Evolutionary conservation across 2,329 filamentous ascomycete genomes (phyloP).

Genomic region (Cladosporium colombiae): DNA sequence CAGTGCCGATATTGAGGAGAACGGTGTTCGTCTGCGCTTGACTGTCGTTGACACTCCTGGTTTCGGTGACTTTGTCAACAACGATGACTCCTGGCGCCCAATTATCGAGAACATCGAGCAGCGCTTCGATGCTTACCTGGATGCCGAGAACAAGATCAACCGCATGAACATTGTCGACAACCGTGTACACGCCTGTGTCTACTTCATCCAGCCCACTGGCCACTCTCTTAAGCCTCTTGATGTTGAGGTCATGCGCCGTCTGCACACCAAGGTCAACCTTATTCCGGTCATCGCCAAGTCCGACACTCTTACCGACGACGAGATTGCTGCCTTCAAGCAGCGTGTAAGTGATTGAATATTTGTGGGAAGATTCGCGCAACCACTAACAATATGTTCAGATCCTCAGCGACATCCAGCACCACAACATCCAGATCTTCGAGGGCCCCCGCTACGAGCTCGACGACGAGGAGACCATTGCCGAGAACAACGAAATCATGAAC

Average conservation of each 20-base stretch:
- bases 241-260: slow-evolving; percentile 98
- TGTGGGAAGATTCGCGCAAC: background rate
- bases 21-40: slow-evolving; percentile 90
- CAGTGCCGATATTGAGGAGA: slow-evolving; percentile 81
- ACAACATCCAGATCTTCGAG: slow-evolving; percentile 98
- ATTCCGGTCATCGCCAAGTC: slow-evolving; percentile 99
- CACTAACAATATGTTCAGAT: slow-evolving; percentile 62
- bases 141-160: slow-evolving; percentile 99
- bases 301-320: slow-evolving; percentile 95
- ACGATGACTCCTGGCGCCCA: slow-evolving; percentile 98
- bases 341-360: slow-evolving; percentile 66
- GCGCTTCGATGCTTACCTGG: slow-evolving; percentile 95
- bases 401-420: slow-evolving; percentile 91
- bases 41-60: slow-evolving; percentile 98
- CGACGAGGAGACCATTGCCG: slow-evolving; percentile 98
- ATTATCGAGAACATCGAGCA: slow-evolving; percentile 99
- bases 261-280: slow-evolving; percentile 99
- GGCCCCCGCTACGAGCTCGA: slow-evolving; percentile 97
- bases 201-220: slow-evolving; percentile 98
- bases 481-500: slow-evolving; percentile 99
- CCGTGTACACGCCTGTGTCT: slow-evolving; percentile 97
- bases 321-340: slow-evolving; percentile 91
- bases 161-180: slow-evolving; percentile 99
- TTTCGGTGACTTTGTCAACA: slow-evolving; percentile 99
- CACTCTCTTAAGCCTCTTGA: slow-evolving; percentile 98